A percentile compares a stretch with the other conserved stretches of the same genome.
Conservation (phyloP, 2,329 filamentous ascomycete species). For the Phyllosticta citribraziliensis region DNA sequence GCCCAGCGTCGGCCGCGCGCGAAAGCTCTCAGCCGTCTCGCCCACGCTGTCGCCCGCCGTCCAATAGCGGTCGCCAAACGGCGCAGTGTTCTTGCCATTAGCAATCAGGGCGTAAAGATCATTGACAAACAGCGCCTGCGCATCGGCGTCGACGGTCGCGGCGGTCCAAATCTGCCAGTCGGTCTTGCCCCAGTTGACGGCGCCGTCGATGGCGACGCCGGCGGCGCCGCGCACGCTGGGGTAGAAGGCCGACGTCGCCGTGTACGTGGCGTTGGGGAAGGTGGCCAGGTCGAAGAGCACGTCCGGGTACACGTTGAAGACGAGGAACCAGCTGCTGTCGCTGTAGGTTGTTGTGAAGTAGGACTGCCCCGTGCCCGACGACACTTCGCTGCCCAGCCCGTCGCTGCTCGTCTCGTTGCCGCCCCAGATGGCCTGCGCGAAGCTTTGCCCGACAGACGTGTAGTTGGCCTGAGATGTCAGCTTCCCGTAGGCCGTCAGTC, state of each 20-base stretch:
- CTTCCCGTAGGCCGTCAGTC: conserved; percentile 35
- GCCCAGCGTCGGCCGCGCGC: conserved; percentile 33
- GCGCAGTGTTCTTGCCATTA: conserved; percentile 34
- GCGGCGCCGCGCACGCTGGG: conserved; percentile 24
- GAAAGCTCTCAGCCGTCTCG: conserved; percentile 18
- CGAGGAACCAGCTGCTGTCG: conserved; percentile 26
- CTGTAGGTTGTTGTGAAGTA: conserved; percentile 34
- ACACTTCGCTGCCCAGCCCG: conserved; percentile 8
- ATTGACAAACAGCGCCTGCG: conserved; percentile 24
- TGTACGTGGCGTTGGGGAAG: conserved; percentile 27
- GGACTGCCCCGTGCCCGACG: conserved; percentile 18
- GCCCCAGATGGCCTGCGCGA: conserved; percentile 13
- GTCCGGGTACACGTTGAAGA: conserved; percentile 36
- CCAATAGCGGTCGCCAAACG: conserved; percentile 35
- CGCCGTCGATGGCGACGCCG: conserved; percentile 31
- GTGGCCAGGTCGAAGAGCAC: conserved; percentile 28
- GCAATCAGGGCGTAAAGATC: conserved; percentile 33
- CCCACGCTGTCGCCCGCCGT: conserved; percentile 19
- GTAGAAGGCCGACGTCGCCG: conserved; percentile 30
- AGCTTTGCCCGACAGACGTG: conserved; percentile 25
- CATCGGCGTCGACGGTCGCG: conserved; percentile 12
- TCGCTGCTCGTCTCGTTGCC: conserved; percentile 1
- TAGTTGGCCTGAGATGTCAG: conserved; percentile 30
- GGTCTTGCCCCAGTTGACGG: conserved; percentile 33
- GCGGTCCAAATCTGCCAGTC: conserved; percentile 39